Conservation (phyloP, 352 stramenopile species). For the Lagenidium sp. region DNA sequence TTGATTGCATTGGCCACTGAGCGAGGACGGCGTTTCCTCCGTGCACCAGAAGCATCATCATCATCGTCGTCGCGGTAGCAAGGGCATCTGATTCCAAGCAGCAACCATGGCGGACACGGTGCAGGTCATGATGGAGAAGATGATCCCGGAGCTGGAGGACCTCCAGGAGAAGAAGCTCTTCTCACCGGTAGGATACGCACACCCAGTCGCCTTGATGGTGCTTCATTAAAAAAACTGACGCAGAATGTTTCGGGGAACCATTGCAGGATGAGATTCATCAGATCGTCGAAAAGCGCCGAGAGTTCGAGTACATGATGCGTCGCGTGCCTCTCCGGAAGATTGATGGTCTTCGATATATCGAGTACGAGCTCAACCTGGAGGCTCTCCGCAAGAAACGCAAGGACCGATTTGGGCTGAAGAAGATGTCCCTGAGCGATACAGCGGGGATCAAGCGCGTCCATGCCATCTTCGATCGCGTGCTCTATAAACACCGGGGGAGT, state of each 20-base stretch:
- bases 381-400: conserved; percentile 81
- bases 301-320: conserved; percentile 91
- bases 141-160: conserved; percentile 92
- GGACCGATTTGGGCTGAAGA: conserved; percentile 45
- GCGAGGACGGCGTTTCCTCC: too few species aligned
- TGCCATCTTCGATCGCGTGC: conserved; percentile 79
- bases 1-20: too few species aligned
- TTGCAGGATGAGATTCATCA: conserved; percentile 78
- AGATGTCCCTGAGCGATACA: conserved; percentile 66
- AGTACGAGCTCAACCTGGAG: conserved; percentile 91
- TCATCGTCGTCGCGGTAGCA: too few species aligned
- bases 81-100: too few species aligned
- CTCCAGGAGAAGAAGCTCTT: conserved; percentile 86
- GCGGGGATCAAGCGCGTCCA: conserved; percentile 65
- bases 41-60: too few species aligned
- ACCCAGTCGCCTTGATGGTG: too few species aligned
- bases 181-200: conserved; percentile 30
- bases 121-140: conserved; percentile 91
- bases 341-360: conserved; percentile 90
- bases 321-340: conserved; percentile 85
- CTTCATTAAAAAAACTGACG: too few species aligned
- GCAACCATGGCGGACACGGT: conserved; percentile 88
- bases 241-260: too few species aligned
- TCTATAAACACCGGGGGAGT: conserved; percentile 84
- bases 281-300: conserved; percentile 82